A percentile compares a stretch with the other conserved stretches of the same genome.
phyloP scores from a whole-genome alignment of 805 yeast species.

The Blastobotrys parvus region DNA sequence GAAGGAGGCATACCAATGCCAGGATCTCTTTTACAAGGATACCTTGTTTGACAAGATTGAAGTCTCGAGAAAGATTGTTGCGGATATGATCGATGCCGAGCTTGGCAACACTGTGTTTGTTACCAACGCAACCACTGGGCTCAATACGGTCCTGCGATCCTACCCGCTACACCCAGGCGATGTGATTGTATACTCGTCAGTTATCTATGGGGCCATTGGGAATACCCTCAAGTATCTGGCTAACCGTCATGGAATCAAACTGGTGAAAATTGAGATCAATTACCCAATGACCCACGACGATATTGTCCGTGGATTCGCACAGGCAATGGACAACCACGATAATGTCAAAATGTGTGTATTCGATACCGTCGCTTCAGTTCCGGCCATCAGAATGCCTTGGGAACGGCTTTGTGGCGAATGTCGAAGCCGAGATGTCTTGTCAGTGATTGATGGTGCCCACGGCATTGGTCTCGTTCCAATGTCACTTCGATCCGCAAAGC shows the following conservation, averaged over 20 bases:
- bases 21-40: slow-evolving; percentile 38
- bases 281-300: slow-evolving; percentile 40
- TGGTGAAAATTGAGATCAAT: slow-evolving; percentile 32
- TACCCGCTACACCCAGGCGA: slow-evolving; percentile 45
- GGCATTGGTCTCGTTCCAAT: slow-evolving; percentile 40
- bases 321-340: slow-evolving; percentile 22
- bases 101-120: slow-evolving; percentile 43
- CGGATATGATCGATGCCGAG: slow-evolving; percentile 41
- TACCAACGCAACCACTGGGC: slow-evolving; percentile 53
- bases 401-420: slow-evolving; percentile 40
- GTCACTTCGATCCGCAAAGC: slow-evolving; percentile 27
- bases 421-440: slow-evolving; percentile 37
- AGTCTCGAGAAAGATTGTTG: slow-evolving; percentile 31
- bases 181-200: slow-evolving; percentile 39
- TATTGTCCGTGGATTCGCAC: slow-evolving; percentile 27
- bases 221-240: slow-evolving; percentile 34
- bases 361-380: slow-evolving; percentile 56
- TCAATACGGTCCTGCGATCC: slow-evolving; percentile 49
- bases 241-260: slow-evolving; percentile 26
- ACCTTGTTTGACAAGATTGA: slow-evolving; percentile 26
- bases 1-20: slow-evolving; percentile 30
- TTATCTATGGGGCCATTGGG: slow-evolving; percentile 47
- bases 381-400: slow-evolving; percentile 54
- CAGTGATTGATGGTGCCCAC: slow-evolving; percentile 70
- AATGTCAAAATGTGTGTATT: slow-evolving; percentile 36